phyloP scores from a whole-genome alignment of 257 asterid genomes.

The Solanum verrucosum region DNA sequence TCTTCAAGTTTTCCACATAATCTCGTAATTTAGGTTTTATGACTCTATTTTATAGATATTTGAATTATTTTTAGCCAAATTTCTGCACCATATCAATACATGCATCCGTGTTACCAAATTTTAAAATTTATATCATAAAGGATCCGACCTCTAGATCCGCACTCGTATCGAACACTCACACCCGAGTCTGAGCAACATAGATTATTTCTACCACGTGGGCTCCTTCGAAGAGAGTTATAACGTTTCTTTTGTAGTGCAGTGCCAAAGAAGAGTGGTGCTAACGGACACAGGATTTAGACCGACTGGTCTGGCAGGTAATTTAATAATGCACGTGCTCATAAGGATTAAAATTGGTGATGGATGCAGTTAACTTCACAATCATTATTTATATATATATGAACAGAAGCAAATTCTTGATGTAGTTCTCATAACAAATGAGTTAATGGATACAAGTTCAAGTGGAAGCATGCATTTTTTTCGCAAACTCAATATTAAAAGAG shows the following conservation, averaged over 20 bases:
- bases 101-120: neutral
- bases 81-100: neutral
- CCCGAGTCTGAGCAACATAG: neutral
- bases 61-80: neutral
- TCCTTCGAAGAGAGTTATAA: neutral
- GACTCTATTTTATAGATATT: neutral
- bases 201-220: neutral
- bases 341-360: neutral
- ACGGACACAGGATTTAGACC: neutral
- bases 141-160: neutral
- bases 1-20: neutral
- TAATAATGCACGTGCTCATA: neutral
- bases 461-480: neutral
- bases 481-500: neutral
- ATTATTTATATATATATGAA: neutral
- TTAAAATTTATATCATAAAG: neutral
- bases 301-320: neutral
- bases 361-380: neutral
- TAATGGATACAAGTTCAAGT: neutral
- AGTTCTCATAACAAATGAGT: neutral
- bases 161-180: neutral
- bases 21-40: neutral
- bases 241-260: neutral
- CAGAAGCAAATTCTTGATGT: neutral
- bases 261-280: neutral